Evolutionary conservation across 139 green algal species (phyloP).

Genomic region (Pleodorina starrii): DNA sequence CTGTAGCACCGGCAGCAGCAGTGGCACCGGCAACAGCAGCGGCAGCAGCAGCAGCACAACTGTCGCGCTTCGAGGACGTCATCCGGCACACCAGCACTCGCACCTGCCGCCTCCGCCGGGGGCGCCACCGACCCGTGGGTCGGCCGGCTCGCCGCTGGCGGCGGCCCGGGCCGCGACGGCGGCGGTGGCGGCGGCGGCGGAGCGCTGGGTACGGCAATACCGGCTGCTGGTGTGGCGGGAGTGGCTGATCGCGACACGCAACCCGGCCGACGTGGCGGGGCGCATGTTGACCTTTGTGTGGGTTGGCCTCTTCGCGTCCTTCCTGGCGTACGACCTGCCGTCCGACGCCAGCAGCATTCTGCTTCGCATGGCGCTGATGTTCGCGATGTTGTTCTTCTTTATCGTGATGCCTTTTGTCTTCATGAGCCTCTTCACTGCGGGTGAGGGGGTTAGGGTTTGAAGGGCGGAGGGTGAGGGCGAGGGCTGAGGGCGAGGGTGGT

Average conservation of each 20-base stretch:
- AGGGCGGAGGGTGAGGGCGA: too few species aligned
- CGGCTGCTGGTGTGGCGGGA: slow-evolving; percentile 57
- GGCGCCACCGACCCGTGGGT: not conserved
- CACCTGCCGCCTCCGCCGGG: too few species aligned
- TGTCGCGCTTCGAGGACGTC: not conserved
- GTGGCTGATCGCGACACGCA: slow-evolving; percentile 63
- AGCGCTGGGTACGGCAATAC: slow-evolving; percentile 39
- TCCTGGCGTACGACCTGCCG: slow-evolving; percentile 53
- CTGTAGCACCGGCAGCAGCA: not conserved
- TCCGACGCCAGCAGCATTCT: slow-evolving; percentile 1
- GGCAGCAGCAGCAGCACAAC: not conserved
- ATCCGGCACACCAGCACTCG: too few species aligned
- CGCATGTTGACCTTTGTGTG: slow-evolving; percentile 76
- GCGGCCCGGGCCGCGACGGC: not conserved
- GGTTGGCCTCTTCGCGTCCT: slow-evolving; percentile 62
- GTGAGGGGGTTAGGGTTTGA: not conserved
- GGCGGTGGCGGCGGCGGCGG: not conserved
- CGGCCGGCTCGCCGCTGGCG: not conserved
- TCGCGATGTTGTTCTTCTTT: slow-evolving; percentile 71
- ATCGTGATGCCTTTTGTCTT: slow-evolving; percentile 78
- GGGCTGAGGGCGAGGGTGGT: not conserved
- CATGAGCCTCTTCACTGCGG: slow-evolving; percentile 74
- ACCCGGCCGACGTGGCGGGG: slow-evolving; percentile 75
- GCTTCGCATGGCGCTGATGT: slow-evolving; percentile 65
- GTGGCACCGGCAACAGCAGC: not conserved